Conservation (phyloP, 2,329 filamentous ascomycete species). For the Ophiostoma angusticollis region DNA sequence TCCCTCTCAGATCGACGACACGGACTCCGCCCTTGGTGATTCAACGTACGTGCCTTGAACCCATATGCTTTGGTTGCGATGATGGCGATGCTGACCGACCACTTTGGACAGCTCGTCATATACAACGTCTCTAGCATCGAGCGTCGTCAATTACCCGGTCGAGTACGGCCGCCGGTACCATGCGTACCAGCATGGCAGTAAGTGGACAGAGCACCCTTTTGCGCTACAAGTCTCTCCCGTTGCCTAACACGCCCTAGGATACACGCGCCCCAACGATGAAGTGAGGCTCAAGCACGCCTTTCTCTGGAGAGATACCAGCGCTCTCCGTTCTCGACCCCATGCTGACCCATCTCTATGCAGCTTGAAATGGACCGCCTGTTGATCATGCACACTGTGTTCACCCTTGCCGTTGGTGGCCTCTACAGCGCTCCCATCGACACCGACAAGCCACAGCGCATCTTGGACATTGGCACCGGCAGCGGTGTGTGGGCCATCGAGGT, state of each 20-base stretch:
- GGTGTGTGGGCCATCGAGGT: constrained; percentile 11
- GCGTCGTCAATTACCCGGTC: constrained; percentile 17
- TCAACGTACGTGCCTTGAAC: background rate
- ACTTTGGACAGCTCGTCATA: constrained; percentile 13
- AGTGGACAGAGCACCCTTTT: no score
- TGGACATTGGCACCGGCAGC: constrained; percentile 12
- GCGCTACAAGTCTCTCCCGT: background rate
- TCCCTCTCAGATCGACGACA: constrained; percentile 1
- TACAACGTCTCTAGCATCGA: constrained; percentile 19
- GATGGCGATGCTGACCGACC: no score
- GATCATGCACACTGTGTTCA: constrained; percentile 9
- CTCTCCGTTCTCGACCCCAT: no score
- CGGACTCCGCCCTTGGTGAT: constrained; percentile 10
- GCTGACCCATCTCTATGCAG: background rate
- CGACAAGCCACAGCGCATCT: constrained; percentile 4
- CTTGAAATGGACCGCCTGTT: constrained; percentile 13
- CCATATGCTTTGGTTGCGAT: background rate
- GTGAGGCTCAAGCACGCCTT: constrained; percentile 10
- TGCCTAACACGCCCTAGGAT: constrained; percentile 11
- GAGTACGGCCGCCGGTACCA: constrained; percentile 27
- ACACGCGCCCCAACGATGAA: constrained; percentile 27
- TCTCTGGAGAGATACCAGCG: background rate
- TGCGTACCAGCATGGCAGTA: constrained; percentile 22
- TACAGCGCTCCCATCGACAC: constrained; percentile 8
- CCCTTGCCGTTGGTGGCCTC: constrained; percentile 1